Evolutionary conservation across 2,329 filamentous ascomycete species (phyloP).

Genomic region (Fusarium burgessii): DNA sequence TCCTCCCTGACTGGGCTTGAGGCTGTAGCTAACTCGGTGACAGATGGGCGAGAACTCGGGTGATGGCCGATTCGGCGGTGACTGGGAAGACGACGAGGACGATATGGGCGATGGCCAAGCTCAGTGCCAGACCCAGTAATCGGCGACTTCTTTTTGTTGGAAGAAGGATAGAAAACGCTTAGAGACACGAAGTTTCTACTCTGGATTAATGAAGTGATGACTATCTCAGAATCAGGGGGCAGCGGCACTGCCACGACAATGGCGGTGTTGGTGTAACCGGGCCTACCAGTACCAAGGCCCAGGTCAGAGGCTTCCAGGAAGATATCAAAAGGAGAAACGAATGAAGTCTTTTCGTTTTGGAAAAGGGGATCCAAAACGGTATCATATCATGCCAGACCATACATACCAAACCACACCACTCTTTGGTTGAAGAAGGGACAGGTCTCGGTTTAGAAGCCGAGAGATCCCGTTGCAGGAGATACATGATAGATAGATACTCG

Average conservation of each 20-base stretch:
- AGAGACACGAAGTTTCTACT: constrained; percentile 25
- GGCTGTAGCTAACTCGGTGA: constrained; percentile 23
- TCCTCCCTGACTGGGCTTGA: constrained; percentile 5
- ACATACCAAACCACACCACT: constrained; percentile 22
- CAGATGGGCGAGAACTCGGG: constrained; percentile 79
- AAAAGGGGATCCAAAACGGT: constrained; percentile 25
- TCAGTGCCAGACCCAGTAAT: constrained; percentile 80
- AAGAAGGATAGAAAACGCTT: constrained; percentile 22
- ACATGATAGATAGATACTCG: constrained; percentile 27
- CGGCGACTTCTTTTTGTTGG: neutral
- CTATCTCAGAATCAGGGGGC: constrained; percentile 37
- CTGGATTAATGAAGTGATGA: constrained; percentile 45
- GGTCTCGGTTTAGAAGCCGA: constrained; percentile 14
- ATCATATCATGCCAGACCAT: constrained; percentile 14
- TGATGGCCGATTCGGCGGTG: constrained; percentile 73
- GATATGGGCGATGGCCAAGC: constrained; percentile 74
- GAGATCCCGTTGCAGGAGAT: constrained; percentile 1
- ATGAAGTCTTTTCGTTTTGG: constrained; percentile 9
- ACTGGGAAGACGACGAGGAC: constrained; percentile 77
- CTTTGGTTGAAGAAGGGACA: constrained; percentile 17
- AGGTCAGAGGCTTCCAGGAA: neutral
- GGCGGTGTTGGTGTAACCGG: neutral
- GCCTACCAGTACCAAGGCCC: neutral
- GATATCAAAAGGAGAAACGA: constrained; percentile 21
- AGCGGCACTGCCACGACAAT: constrained; percentile 11